Conservation (phyloP, 345 rosid species). For the Aquilaria sinensis region DNA sequence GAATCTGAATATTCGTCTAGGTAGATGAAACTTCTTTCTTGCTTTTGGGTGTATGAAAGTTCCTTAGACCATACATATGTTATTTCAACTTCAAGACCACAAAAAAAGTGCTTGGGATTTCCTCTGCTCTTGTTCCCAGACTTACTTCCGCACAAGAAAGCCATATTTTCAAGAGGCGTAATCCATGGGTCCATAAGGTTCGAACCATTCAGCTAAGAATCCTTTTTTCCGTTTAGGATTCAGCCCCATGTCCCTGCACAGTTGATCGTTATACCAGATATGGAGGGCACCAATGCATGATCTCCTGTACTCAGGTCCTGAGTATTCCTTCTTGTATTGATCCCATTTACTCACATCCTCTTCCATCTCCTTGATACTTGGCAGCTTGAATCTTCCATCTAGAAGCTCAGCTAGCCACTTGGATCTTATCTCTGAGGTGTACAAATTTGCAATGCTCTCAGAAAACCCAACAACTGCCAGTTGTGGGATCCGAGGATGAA, state of each 20-base stretch:
- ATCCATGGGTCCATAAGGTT: conserved; percentile 26
- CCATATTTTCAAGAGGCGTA: conserved; percentile 2
- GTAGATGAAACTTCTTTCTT: too few relatives aligned
- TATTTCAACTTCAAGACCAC: too few relatives aligned
- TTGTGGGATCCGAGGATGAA: conserved; percentile 29
- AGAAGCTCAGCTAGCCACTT: conserved; percentile 24
- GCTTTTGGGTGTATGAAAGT: too few relatives aligned
- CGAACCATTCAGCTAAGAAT: conserved; percentile 23
- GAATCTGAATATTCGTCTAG: too few relatives aligned
- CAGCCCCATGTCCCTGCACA: conserved; percentile 30
- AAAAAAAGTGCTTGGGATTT: too few relatives aligned
- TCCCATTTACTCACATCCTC: conserved; percentile 24
- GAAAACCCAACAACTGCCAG: conserved; percentile 24
- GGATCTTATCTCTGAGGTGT: conserved; percentile 20
- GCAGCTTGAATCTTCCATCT: conserved; percentile 19
- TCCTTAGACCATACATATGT: too few relatives aligned
- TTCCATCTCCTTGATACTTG: conserved; percentile 26
- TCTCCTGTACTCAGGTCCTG: conserved; percentile 11
- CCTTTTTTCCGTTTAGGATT: conserved; percentile 24
- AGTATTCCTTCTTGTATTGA: conserved; percentile 16
- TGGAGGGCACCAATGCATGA: conserved; percentile 18
- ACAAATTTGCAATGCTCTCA: conserved; percentile 20
- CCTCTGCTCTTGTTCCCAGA: too few relatives aligned
- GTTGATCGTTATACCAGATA: conserved; percentile 25
- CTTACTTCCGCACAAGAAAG: too few relatives aligned